Evolutionary conservation across 2,329 filamentous ascomycete species (phyloP).

Genomic region (Pyricularia sp.): DNA sequence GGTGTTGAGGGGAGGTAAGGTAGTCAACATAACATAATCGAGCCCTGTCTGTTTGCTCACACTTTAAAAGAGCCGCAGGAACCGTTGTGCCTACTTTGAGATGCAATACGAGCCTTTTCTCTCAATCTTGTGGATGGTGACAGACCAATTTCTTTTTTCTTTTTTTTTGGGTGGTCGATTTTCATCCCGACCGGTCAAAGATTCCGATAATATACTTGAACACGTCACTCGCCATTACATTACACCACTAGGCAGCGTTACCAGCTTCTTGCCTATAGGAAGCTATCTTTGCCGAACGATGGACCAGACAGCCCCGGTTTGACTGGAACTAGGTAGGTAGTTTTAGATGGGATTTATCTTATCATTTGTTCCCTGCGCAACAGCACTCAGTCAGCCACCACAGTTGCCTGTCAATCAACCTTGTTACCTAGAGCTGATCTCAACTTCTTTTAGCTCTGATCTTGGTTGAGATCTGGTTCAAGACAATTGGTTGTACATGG

Average conservation of each 20-base stretch:
- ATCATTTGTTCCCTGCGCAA: neutral
- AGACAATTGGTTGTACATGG: neutral
- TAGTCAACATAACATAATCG: neutral
- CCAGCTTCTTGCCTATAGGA: neutral
- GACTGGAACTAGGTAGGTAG: neutral
- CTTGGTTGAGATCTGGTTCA: neutral
- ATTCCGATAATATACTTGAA: neutral
- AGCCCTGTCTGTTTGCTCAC: neutral
- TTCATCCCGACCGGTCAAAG: too few relatives aligned
- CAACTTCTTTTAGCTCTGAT: neutral
- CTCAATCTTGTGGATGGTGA: too few relatives aligned
- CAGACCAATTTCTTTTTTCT: too few relatives aligned
- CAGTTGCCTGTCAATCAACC: neutral
- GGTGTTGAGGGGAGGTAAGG: too few relatives aligned
- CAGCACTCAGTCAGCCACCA: too few relatives aligned
- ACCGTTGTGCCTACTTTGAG: neutral
- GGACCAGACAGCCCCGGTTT: neutral
- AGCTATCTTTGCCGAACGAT: neutral
- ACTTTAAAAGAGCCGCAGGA: neutral
- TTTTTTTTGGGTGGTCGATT: too few relatives aligned
- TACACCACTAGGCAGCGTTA: neutral
- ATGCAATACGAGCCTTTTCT: too few relatives aligned
- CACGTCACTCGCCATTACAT: neutral
- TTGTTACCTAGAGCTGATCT: neutral
- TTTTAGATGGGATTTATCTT: neutral